Evolutionary conservation across 116 monocot species (phyloP), one percentile per base, ranked within the genome.

Genomic region (Papilionanthe hybrid): DNA sequence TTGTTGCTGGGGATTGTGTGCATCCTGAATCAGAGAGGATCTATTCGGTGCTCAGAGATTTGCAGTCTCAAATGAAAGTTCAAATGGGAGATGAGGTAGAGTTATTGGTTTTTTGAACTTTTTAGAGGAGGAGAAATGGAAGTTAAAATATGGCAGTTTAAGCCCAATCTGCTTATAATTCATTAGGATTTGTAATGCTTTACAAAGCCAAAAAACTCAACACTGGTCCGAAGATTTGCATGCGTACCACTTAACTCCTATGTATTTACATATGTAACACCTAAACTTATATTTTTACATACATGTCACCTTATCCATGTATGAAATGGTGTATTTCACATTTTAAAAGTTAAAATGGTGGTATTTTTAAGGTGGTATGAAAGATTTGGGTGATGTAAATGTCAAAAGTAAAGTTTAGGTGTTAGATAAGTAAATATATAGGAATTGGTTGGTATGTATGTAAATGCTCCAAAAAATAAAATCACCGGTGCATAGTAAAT

Each of bases 1-100:
- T 89, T 78, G 84, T 86, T 25, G 77, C 86, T 9, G 86, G 86
- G 29, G 86, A 89, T 73, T 48, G 49, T 65, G 58, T 45, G 58
- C 81, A 84, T 56, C 84, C 84, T 56, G 75, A 84, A 23, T 75
- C 78, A 78, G 71, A 84, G 48, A 60, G 7, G n/a, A 80, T 84
- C 4, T 84, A 73, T 42, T 23, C 23, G 5, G 47, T 89, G 20
- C 47, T 89, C 20, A n/a, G 65, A 5, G 15, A 79, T 25, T 32
- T 89, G 73, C 68, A 82, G 75, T 41, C 44, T 43, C 82, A 86
- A 18, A 84, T 89, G 80, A 82, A 76, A 75, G 83, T 43, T 1
- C 43, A 29, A 42, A 42, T 42, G 69, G 55, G 75, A 49, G 30
- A 77, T 19, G 55, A 56, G 29, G 65, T 42, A 12, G 25, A 81